Percentiles rank a stretch among this genome's conserved stretches.
Conservation (phyloP, 768 basidiomycete species). For the Serendipita vermifera region DNA sequence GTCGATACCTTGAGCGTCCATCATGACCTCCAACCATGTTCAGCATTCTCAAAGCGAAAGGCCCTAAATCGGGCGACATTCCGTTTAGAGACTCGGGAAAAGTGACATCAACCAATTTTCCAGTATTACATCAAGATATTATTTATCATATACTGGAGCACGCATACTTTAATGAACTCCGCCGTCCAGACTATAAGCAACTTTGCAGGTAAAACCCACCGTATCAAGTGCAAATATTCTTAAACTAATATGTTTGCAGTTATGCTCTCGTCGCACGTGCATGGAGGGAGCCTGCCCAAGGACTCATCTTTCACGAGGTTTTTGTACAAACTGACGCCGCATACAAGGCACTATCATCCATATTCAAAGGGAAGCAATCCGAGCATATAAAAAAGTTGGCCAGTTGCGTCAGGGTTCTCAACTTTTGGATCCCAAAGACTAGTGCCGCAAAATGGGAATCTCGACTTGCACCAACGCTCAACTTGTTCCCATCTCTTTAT, state of each 20-base stretch:
- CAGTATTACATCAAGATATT: no score
- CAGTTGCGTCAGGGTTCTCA: not conserved
- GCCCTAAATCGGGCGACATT: no score
- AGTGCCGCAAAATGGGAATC: not conserved
- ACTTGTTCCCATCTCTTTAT: not conserved
- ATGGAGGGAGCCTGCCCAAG: conserved; percentile 3
- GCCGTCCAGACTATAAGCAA: not conserved
- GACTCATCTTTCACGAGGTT: conserved; percentile 1
- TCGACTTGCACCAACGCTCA: not conserved
- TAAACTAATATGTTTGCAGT: no score
- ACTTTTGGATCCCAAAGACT: conserved; percentile 1
- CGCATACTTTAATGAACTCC: not conserved
- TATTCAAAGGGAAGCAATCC: no score
- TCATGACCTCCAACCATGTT: no score
- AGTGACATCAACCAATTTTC: no score
- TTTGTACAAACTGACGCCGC: not conserved
- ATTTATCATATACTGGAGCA: not conserved
- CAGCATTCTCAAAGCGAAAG: no score
- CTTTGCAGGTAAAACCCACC: not conserved
- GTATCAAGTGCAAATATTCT: no score
- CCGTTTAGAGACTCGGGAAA: no score
- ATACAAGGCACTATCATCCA: no score
- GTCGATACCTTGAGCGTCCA: no score
- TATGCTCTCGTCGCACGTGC: not conserved
- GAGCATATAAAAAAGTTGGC: no score